These are phyloP conservation scores for Sindora glabra DNA, from an alignment of 306 rosid genomes.

Conservation along the genomic window DNA sequence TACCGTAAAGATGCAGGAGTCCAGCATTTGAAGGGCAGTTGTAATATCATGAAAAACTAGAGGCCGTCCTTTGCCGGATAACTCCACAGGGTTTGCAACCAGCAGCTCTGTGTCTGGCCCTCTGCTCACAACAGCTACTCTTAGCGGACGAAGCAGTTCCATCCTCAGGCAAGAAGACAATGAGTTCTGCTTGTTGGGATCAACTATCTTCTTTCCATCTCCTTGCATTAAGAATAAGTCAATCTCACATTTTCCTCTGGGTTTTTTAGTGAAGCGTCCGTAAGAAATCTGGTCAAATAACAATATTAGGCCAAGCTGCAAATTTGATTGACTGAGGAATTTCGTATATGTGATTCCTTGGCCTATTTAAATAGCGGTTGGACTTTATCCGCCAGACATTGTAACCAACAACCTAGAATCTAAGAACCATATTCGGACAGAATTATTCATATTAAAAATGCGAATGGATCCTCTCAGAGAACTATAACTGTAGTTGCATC, in stretches of 20 bases:
- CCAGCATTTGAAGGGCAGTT: conserved; percentile 71
- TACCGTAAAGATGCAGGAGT: conserved; percentile 79
- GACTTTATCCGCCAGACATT: too few relatives aligned
- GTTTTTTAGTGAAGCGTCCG: conserved; percentile 67
- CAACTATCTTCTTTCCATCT: conserved; percentile 86
- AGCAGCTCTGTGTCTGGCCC: conserved; percentile 90
- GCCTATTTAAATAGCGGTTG: background rate
- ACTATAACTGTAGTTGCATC: too few relatives aligned
- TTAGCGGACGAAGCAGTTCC: conserved; percentile 78
- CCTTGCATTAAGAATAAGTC: conserved; percentile 89
- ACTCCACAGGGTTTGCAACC: conserved; percentile 87
- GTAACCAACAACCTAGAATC: background rate
- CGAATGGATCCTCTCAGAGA: too few relatives aligned
- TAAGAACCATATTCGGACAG: background rate
- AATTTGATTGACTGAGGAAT: background rate
- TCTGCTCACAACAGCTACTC: conserved; percentile 65
- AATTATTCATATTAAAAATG: too few relatives aligned
- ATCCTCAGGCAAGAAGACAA: conserved; percentile 55
- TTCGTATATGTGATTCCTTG: background rate
- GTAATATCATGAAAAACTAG: conserved; percentile 83
- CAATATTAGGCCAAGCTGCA: conserved; percentile 19
- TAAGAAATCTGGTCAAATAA: conserved; percentile 67
- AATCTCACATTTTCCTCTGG: conserved; percentile 60
- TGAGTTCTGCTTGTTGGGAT: conserved; percentile 63
- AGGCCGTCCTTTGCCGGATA: conserved; percentile 92